These are phyloP conservation scores for Durusdinium trenchii DNA, from an alignment of 73 alveolate genomes.

Conservation along the genomic window DNA sequence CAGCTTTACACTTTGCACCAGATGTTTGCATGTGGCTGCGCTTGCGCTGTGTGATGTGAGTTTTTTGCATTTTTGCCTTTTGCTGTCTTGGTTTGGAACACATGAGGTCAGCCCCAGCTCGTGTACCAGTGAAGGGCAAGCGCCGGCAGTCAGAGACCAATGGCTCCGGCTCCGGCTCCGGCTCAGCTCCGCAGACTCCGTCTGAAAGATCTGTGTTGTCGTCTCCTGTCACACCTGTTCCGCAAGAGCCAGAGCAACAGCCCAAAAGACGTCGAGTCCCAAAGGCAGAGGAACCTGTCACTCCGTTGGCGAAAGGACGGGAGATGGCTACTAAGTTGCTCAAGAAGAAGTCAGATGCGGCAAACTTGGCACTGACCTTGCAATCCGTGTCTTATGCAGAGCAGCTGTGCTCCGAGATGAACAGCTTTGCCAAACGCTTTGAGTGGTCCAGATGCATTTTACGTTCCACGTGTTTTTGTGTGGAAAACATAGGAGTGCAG, in stretches of 20 bases:
- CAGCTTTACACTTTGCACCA: too few relatives aligned
- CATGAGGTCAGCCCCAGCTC: neutral
- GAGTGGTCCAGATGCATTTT: neutral
- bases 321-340: neutral
- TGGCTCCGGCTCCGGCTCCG: neutral
- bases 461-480: neutral
- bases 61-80: neutral
- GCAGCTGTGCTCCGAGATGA: constrained; percentile 3
- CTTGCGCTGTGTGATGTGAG: neutral
- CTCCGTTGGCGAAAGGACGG: neutral
- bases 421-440: neutral
- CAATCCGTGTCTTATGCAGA: constrained; percentile 9
- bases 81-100: neutral
- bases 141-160: neutral
- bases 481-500: neutral
- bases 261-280: neutral
- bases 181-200: neutral
- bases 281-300: neutral
- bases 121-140: neutral
- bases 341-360: constrained; percentile 5
- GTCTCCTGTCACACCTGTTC: neutral
- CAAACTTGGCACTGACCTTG: neutral
- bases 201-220: neutral
- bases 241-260: neutral
- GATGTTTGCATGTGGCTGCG: too few relatives aligned